Evolutionary conservation across 1,284 basidiomycete genomes (phyloP), one percentile per base, ranked within the genome.

Genomic region (Leccinum subrobustum): DNA sequence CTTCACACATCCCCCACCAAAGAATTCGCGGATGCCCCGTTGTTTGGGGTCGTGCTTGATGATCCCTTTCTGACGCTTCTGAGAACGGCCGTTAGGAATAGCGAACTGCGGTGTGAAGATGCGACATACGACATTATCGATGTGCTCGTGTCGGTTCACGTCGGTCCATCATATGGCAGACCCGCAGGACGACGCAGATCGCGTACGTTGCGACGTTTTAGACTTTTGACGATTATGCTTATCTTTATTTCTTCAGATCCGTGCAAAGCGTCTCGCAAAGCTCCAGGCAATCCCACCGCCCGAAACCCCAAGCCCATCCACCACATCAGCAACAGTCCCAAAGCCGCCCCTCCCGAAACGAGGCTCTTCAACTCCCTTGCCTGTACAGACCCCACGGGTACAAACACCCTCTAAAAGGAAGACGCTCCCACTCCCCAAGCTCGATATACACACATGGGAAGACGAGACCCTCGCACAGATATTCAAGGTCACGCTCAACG

Each of bases 181-280:
- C 66, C 86, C 88, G 0, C 83, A 85, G 63, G 86, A 88, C 60
- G 91, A 93, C 75, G 90, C 89, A 16, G 91, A 92, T 69, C 82
- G 87, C 56, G 91, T 92, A 81, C 61, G 74, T 61, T 52, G 37
- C 31, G 31, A 42, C 6, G 1, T 18, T 9, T 4, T 3, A 3
- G 4, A 23, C 4, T 6, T 35, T 35, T 53, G 50, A 57, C 39
- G 56, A 58, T 47, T 2, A 18, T 0, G 4, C 54, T 62, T 6
- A 64, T 27, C 18, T 47, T 47, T 44, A 8, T 3, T 50, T 6
- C 14, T 31, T 8, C 72, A 96, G 93, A 94, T 96, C 70, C 91
- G 93, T 65, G 77, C 92, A 73, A 95, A 95, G 77, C 86, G 93
- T 61, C 81, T 96, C 47, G 93, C 90, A 51, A 91, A 89, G 70